Base-by-base conservation (phyloP, 2,329 filamentous ascomycete species). In the Xylariales sp. region DNA sequence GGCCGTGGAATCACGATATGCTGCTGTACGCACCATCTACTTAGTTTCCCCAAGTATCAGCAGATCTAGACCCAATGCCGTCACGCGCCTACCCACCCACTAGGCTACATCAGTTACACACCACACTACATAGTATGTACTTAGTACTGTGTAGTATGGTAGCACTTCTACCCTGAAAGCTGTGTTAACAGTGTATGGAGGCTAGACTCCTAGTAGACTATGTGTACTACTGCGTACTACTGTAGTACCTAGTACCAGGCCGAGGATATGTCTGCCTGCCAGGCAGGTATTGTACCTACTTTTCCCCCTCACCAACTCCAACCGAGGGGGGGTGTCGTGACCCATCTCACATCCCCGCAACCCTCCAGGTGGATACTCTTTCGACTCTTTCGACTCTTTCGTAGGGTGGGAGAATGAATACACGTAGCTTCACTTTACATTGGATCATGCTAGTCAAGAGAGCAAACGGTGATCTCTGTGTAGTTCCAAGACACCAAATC, bases 281-380 rank as follows among this genome's bases (percentile, higher is more conserved):
- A n/a, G 23, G 23, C 28, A 14, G 1, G 45, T 16, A 12, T 49
- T 36, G 16, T 46, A 16, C 60, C 30, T 41, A 5, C 5, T 46
- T 23, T 41, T 39, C 64, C 68, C 64, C 62, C 62, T 69, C 61
- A 41, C 65, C 68, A 68, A 69, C 58, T 45, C 65, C 41, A 59
- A 53, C 43, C 32, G 23, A 12, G 60, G 32, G 56, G 55, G 48
- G 50, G 43, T 43, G 48, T 68, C 65, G 30, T 62, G 62, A 68
- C 48, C 63, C 41, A 9, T 64, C 48, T 4, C 28, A 23, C 23
- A 30, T 56, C 64, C 68, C 65, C 56, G 52, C 60, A 62, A 58
- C 52, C 49, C 62, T 49, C 50, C 50, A 61, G 58, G 48, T 59
- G 32, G 23, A 23, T 1, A 23, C 23, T 23, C 23, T 23, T 23